Evolutionary conservation across 306 rosid genomes (phyloP).

Genomic region (Erythrophleum fordii): DNA sequence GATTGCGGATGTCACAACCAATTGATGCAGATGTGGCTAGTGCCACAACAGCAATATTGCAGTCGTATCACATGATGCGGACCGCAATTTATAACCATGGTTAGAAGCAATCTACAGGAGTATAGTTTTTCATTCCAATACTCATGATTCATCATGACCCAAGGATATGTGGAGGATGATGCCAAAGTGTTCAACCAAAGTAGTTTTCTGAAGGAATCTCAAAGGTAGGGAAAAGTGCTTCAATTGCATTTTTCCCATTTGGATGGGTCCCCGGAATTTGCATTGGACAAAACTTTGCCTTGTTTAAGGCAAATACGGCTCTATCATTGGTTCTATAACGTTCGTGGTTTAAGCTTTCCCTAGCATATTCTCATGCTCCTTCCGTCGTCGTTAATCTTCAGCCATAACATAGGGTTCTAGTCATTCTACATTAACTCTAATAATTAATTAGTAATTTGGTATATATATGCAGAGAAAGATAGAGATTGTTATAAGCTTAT

Average conservation of each 20-base stretch:
- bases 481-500: not conserved
- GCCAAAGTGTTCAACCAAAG: slow-evolving; percentile 48
- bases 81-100: too few species aligned
- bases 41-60: too few species aligned
- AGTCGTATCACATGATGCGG: too few species aligned
- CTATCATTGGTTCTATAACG: not conserved
- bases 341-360: not conserved
- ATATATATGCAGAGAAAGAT: not conserved
- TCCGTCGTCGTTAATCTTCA: not conserved
- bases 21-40: too few species aligned
- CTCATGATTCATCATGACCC: slow-evolving; percentile 38
- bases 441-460: not conserved
- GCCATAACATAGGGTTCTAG: not conserved
- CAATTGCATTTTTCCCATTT: slow-evolving; percentile 42
- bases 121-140: not conserved
- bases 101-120: too few species aligned
- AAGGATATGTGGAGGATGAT: slow-evolving; percentile 47
- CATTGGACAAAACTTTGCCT: not conserved
- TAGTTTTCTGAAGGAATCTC: slow-evolving; percentile 53
- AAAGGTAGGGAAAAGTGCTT: slow-evolving; percentile 39
- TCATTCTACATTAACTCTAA: not conserved
- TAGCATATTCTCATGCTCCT: not conserved
- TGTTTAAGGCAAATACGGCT: not conserved
- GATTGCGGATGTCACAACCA: too few species aligned
- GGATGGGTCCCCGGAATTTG: slow-evolving; percentile 50